phyloP scores from a whole-genome alignment of 2,329 filamentous ascomycete species.

The Colletotrichum aenigma region DNA sequence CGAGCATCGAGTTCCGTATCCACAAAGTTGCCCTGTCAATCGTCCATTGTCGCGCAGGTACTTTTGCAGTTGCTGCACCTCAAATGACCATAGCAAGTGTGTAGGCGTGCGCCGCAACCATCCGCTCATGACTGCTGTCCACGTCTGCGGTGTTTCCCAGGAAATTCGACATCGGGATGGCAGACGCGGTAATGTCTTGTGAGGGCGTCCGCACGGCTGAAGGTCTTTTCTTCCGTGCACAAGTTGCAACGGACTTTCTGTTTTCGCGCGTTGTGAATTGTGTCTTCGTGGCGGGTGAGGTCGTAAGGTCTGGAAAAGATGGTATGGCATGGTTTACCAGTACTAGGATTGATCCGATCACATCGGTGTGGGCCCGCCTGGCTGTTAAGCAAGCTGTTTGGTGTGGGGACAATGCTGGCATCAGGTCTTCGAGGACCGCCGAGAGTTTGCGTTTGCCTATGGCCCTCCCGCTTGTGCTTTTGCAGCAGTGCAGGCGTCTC shows the following conservation, averaged over 20 bases:
- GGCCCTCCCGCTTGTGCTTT: conserved; percentile 94
- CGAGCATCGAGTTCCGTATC: background rate
- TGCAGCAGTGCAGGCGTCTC: conserved; percentile 86
- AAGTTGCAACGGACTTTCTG: conserved; percentile 92
- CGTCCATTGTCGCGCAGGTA: background rate
- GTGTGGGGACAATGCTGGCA: conserved; percentile 52
- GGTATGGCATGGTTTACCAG: conserved; percentile 92
- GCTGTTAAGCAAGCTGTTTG: conserved; percentile 67
- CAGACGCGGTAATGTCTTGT: conserved; percentile 95
- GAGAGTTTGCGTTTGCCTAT: conserved; percentile 72
- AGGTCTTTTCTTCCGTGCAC: conserved; percentile 96
- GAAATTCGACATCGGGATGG: conserved; percentile 85
- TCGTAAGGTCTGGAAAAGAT: conserved; percentile 96
- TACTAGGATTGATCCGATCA: conserved; percentile 91
- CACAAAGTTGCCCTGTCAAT: background rate
- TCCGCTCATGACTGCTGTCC: background rate
- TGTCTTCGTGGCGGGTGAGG: conserved; percentile 94
- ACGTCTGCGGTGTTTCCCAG: conserved; percentile 61
- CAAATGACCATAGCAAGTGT: background rate
- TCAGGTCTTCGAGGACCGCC: conserved; percentile 37
- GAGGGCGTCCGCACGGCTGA: conserved; percentile 92
- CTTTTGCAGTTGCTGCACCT: background rate
- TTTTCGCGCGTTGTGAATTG: conserved; percentile 94
- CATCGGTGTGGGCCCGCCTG: conserved; percentile 95
- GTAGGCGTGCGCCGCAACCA: background rate